Evolutionary conservation across 2,329 filamentous ascomycete species (phyloP).

Genomic region (Cladosporium oxysporum): DNA sequence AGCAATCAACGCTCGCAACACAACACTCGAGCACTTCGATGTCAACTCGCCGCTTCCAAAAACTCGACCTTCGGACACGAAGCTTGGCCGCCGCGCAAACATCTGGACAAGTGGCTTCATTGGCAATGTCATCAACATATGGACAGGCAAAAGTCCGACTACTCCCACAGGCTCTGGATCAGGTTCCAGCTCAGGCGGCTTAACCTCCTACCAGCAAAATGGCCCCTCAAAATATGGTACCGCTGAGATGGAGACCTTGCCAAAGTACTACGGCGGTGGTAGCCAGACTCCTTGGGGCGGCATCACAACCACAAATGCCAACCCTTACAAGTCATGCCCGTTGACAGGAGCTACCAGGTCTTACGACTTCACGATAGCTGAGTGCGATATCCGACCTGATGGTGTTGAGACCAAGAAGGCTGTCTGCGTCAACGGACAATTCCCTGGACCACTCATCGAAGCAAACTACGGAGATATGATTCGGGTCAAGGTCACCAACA

Average conservation of each 20-base stretch:
- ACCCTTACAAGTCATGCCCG: conserved; percentile 3
- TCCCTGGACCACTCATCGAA: conserved; percentile 38
- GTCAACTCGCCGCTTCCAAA: not conserved
- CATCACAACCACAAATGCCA: conserved; percentile 1
- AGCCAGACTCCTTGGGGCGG: not conserved
- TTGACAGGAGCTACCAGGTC: conserved; percentile 4
- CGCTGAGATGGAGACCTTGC: not conserved
- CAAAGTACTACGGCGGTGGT: conserved; percentile 6
- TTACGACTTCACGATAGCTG: conserved; percentile 13
- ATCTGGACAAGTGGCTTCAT: not conserved
- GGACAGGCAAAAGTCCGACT: not conserved
- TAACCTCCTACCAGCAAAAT: not conserved
- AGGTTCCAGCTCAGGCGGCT: not conserved
- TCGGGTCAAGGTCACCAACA: conserved; percentile 39
- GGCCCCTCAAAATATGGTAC: conserved; percentile 2
- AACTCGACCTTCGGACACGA: not conserved
- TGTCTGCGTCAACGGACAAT: conserved; percentile 33
- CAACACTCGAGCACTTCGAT: not conserved
- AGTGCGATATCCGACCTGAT: conserved; percentile 30
- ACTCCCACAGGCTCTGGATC: not conserved
- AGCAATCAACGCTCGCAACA: not conserved
- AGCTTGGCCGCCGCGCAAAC: not conserved
- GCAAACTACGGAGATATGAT: conserved; percentile 40
- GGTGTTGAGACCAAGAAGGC: conserved; percentile 31
- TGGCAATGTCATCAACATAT: not conserved